Conservation (phyloP, 2,329 filamentous ascomycete genomes). For the Hypoxylon sp. region DNA sequence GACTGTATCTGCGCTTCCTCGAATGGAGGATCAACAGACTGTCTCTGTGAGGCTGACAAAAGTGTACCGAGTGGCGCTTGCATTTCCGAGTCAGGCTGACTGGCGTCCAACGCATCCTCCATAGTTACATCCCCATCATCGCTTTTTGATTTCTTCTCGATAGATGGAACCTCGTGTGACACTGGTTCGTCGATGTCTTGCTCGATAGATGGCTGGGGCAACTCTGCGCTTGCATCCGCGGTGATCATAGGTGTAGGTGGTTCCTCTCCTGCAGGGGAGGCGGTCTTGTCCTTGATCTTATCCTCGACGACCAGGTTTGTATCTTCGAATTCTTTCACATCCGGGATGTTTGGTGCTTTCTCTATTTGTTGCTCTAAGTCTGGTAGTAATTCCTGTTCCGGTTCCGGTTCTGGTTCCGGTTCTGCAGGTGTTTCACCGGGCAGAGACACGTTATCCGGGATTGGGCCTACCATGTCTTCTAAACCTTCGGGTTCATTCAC, state of each 20-base stretch:
- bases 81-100: conserved; percentile 37
- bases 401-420: conserved; percentile 38
- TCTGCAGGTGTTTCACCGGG: conserved; percentile 38
- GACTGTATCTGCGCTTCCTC: conserved; percentile 47
- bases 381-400: not conserved
- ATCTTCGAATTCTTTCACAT: conserved; percentile 21
- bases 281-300: conserved; percentile 41
- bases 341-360: conserved; percentile 32
- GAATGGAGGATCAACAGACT: conserved; percentile 41
- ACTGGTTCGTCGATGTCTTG: conserved; percentile 43
- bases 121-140: conserved; percentile 53
- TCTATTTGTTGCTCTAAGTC: conserved; percentile 27
- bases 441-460: conserved; percentile 53
- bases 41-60: conserved; percentile 37
- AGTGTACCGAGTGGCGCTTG: conserved; percentile 30
- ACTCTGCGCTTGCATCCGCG: conserved; percentile 35
- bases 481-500: conserved; percentile 60
- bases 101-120: conserved; percentile 50
- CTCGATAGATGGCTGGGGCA: conserved; percentile 48
- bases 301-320: conserved; percentile 30
- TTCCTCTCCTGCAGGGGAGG: conserved; percentile 30
- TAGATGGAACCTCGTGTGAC: conserved; percentile 15
- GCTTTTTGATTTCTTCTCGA: conserved; percentile 40
- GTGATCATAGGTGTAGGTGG: conserved; percentile 6
- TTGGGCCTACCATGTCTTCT: conserved; percentile 56